Evolutionary conservation across 208 protist genomes (phyloP).

Genomic region (Acanthamoeba culbertsoni): DNA sequence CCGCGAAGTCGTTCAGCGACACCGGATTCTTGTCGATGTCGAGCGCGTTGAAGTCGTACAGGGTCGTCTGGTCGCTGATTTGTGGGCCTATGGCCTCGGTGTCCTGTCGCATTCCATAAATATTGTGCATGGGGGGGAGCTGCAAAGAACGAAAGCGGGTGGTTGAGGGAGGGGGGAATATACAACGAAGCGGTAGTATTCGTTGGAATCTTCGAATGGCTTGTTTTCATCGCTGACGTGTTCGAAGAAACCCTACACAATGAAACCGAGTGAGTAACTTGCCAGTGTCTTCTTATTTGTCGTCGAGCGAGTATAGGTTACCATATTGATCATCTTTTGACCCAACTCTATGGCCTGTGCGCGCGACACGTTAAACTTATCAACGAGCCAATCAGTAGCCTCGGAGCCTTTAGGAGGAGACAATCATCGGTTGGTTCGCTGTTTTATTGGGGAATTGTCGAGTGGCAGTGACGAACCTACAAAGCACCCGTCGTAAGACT

Average conservation of each 20-base stretch:
- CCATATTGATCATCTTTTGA: background rate
- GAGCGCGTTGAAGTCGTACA: conserved; percentile 32
- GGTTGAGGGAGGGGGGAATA: background rate
- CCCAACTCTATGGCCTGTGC: background rate
- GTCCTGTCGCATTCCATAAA: background rate
- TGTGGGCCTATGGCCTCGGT: background rate
- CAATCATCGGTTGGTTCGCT: background rate
- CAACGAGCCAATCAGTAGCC: background rate
- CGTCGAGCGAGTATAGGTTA: background rate
- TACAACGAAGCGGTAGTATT: conserved; percentile 22
- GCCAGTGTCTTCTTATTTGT: no score
- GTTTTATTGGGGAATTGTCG: background rate
- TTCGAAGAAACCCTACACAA: background rate
- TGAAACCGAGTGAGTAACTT: background rate
- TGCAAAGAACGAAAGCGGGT: no score
- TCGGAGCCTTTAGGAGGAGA: background rate
- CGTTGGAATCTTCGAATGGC: background rate
- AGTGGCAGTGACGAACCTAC: background rate
- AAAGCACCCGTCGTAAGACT: background rate
- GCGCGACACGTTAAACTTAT: background rate
- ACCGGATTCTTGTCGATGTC: conserved; percentile 44
- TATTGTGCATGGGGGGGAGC: no score
- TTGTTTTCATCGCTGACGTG: background rate
- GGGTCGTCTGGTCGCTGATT: background rate
- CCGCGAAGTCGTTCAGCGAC: background rate